Evolutionary conservation across 176 grass and related monocot genomes (phyloP).

Genomic region (Zizania latifolia): DNA sequence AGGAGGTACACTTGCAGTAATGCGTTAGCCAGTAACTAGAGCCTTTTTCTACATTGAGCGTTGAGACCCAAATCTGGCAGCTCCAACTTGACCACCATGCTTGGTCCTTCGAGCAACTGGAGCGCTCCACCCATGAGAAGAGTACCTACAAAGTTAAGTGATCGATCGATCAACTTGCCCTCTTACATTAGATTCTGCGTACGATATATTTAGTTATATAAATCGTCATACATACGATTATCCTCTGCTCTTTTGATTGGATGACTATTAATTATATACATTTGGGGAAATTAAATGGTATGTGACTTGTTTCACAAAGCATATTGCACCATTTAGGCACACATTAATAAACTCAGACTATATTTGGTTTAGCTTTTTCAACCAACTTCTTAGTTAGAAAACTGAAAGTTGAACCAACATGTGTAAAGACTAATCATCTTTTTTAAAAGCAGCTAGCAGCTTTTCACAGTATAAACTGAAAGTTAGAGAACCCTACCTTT

Average conservation of each 20-base stretch:
- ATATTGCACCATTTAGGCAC: background rate
- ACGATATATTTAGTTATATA: background rate
- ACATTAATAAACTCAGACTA: background rate
- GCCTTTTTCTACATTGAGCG: background rate
- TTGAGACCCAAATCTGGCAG: background rate
- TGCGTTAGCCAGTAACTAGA: background rate
- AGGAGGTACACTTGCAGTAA: background rate
- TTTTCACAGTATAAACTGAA: too few relatives aligned
- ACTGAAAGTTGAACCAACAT: too few relatives aligned
- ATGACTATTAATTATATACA: background rate
- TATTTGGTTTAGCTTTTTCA: too few relatives aligned
- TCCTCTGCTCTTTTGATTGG: background rate
- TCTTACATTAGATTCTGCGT: background rate
- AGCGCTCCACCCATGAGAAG: background rate
- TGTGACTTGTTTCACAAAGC: background rate
- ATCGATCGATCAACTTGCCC: background rate
- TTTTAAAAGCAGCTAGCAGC: too few relatives aligned
- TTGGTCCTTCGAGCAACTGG: background rate
- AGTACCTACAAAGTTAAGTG: background rate
- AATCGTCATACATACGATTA: background rate
- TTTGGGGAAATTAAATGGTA: background rate
- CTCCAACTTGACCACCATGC: background rate
- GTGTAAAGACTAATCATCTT: too few relatives aligned
- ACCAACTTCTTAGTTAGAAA: too few relatives aligned
- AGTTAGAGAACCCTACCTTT: too few relatives aligned